Percentiles rank a stretch among this genome's conserved stretches.
Conservation (phyloP, 306 rosid genomes). For the Fagus sylvatica region DNA sequence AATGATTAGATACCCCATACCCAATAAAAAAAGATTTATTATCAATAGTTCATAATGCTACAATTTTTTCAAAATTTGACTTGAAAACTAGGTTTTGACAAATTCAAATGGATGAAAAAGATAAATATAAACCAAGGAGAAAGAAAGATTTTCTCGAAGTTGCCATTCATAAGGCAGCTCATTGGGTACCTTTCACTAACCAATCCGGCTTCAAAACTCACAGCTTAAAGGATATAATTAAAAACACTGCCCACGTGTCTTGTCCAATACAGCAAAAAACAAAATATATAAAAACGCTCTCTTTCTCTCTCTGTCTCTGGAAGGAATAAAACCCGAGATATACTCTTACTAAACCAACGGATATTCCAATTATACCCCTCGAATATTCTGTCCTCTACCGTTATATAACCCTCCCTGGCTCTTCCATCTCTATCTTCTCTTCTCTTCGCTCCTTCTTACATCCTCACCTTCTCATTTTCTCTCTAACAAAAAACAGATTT, state of each 20-base stretch:
- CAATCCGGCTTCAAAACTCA: not conserved
- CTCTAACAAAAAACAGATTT: not conserved
- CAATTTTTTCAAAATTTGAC: too few relatives aligned
- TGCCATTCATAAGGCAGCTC: not conserved
- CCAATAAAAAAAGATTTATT: too few relatives aligned
- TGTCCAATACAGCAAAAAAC: not conserved
- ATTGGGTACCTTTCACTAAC: not conserved
- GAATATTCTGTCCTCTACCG: conserved; percentile 70
- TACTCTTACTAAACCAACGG: conserved; percentile 49
- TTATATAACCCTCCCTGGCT: conserved; percentile 37
- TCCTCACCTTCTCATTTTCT: not conserved
- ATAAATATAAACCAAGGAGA: too few relatives aligned
- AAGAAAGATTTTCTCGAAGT: not conserved
- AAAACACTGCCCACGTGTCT: conserved; percentile 14
- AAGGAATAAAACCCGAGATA: conserved; percentile 70
- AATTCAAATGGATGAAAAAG: too few relatives aligned
- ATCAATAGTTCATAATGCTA: too few relatives aligned
- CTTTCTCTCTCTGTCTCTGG: not conserved
- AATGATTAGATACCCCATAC: too few relatives aligned
- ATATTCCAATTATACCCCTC: conserved; percentile 71
- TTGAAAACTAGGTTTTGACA: too few relatives aligned
- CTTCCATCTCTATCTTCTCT: not conserved
- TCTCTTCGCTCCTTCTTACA: not conserved
- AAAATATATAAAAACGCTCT: not conserved
- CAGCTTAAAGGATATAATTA: not conserved